Evolutionary conservation across 2,329 filamentous ascomycete genomes (phyloP).

Genomic region (Fusarium armeniacum): DNA sequence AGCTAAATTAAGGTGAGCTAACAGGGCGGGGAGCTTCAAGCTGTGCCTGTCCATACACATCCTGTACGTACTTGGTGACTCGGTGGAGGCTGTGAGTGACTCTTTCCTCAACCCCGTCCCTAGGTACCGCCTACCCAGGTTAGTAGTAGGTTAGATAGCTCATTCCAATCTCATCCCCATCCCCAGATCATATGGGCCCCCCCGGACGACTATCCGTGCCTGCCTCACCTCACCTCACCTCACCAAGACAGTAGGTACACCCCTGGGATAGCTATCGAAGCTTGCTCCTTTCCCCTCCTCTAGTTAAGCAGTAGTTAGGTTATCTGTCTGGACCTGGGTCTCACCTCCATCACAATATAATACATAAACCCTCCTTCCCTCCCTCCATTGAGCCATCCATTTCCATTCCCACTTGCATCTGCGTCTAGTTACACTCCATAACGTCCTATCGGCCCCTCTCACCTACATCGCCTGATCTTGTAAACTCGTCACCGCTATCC

Average conservation of each 20-base stretch:
- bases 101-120: constrained; percentile 27
- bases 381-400: constrained; percentile 21
- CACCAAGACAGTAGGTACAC: constrained; percentile 5
- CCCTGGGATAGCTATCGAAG: constrained; percentile 21
- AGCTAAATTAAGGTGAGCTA: constrained; percentile 37
- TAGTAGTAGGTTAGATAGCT: constrained; percentile 1
- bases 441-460: constrained; percentile 11
- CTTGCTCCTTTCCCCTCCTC: constrained; percentile 32
- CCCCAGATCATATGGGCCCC: constrained; percentile 38
- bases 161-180: constrained; percentile 26
- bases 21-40: constrained; percentile 23
- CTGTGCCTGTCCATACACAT: constrained; percentile 17
- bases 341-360: constrained; percentile 14
- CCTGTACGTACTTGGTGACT: constrained; percentile 2
- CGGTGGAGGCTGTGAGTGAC: constrained; percentile 20
- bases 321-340: constrained; percentile 21
- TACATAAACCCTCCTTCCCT: constrained; percentile 39
- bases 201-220: constrained; percentile 25
- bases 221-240: constrained; percentile 30
- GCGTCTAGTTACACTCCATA: constrained; percentile 6
- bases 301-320: not conserved
- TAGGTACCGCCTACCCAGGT: not conserved
- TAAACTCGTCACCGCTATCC: constrained; percentile 37
- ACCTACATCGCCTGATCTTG: constrained; percentile 33
- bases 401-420: constrained; percentile 32